These are phyloP conservation scores for Petunia secreta DNA, from an alignment of 257 asterid species.

Conservation along the genomic window DNA sequence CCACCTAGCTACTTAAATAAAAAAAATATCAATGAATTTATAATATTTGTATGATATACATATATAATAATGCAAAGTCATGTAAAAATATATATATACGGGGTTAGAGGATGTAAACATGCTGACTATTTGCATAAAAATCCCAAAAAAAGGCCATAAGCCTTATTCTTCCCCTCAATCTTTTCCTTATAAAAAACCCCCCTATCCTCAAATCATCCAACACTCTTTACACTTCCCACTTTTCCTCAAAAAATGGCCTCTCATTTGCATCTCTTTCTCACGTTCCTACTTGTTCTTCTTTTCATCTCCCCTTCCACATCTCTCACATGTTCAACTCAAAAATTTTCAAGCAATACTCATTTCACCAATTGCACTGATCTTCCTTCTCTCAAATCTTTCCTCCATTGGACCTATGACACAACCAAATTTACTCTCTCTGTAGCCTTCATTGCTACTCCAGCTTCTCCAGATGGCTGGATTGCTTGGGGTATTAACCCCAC, in stretches of 20 bases:
- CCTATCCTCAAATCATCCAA: not conserved
- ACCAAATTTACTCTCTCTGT: slow-evolving; percentile 49
- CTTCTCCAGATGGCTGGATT: slow-evolving; percentile 64
- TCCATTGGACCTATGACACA: slow-evolving; percentile 66
- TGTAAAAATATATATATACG: too few species aligned
- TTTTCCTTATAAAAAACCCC: not conserved
- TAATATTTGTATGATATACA: too few species aligned
- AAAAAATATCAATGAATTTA: too few species aligned
- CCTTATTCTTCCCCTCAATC: not conserved
- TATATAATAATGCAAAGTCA: too few species aligned
- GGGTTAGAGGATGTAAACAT: too few species aligned
- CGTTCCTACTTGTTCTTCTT: slow-evolving; percentile 40
- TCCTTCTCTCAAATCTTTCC: slow-evolving; percentile 63
- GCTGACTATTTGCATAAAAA: too few species aligned
- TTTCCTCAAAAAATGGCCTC: slow-evolving; percentile 40
- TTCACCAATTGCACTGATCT: slow-evolving; percentile 64
- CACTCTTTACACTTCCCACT: not conserved
- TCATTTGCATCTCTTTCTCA: slow-evolving; percentile 21
- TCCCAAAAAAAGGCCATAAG: too few species aligned
- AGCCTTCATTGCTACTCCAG: slow-evolving; percentile 69
- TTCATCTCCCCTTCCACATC: slow-evolving; percentile 53
- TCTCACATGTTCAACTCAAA: slow-evolving; percentile 52
- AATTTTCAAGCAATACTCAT: slow-evolving; percentile 32
- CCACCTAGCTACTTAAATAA: too few species aligned
- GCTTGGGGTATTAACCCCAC: slow-evolving; percentile 81